Percentiles rank a stretch among this genome's conserved stretches.
Conservation (phyloP, 176 grass and related monocot species). For the Dactylis glomerata region DNA sequence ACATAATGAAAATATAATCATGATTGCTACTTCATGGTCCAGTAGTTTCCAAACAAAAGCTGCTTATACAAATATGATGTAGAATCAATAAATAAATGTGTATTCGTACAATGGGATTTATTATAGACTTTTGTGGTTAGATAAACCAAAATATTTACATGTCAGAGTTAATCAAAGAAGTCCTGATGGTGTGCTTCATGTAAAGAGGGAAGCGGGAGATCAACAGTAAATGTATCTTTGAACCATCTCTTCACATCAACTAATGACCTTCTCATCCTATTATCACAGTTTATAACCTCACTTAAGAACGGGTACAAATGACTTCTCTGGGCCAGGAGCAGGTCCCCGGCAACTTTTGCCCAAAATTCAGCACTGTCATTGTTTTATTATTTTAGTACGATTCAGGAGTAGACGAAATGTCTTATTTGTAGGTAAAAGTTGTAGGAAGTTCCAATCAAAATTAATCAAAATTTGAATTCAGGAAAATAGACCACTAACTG, state of each 20-base stretch:
- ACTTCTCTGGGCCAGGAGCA: too few species aligned
- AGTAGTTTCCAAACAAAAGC: neutral
- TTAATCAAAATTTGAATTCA: neutral
- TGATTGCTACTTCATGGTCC: neutral
- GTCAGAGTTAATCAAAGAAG: neutral
- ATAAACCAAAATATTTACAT: neutral
- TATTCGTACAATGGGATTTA: neutral
- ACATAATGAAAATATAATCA: neutral
- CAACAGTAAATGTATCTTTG: neutral
- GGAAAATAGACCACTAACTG: neutral
- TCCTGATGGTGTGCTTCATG: neutral
- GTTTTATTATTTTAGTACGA: neutral
- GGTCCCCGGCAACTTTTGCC: neutral
- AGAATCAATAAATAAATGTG: neutral
- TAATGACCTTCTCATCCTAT: neutral
- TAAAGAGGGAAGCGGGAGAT: neutral
- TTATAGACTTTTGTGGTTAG: neutral
- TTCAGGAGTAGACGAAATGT: neutral
- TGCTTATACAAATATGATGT: neutral
- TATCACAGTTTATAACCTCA: neutral
- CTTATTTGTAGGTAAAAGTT: neutral
- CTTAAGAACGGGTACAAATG: neutral
- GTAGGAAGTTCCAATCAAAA: neutral
- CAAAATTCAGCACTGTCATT: neutral
- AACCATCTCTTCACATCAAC: neutral